Percentiles rank a stretch among this genome's conserved stretches.
Evolutionary conservation across 2,329 filamentous ascomycete species (phyloP).

Genomic region (Sporothrix brunneoviolacea): DNA sequence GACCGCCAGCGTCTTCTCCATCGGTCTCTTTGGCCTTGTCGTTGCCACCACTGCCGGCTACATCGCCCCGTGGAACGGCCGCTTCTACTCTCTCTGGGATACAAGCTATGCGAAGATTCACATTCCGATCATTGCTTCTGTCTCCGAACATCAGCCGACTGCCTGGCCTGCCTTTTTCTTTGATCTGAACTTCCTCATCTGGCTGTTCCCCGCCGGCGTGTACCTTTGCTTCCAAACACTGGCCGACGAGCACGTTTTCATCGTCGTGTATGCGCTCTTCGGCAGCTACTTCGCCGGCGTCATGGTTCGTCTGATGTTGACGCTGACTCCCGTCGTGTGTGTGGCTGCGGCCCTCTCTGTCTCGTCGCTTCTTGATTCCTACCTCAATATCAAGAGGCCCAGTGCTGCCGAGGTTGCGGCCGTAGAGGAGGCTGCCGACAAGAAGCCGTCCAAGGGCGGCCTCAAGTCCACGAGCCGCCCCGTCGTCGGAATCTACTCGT

Average conservation of each 20-base stretch:
- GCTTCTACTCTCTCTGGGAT: slow-evolving; percentile 99
- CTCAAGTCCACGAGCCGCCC: slow-evolving; percentile 68
- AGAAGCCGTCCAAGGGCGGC: slow-evolving; percentile 45
- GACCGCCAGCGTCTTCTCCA: slow-evolving; percentile 65
- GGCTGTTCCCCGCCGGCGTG: slow-evolving; percentile 76
- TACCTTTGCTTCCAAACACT: slow-evolving; percentile 96
- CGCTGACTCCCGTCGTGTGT: slow-evolving; percentile 91
- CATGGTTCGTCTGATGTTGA: slow-evolving; percentile 99
- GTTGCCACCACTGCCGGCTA: slow-evolving; percentile 78
- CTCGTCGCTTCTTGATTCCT: slow-evolving; percentile 83
- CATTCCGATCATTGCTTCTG: slow-evolving; percentile 98
- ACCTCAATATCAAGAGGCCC: slow-evolving; percentile 62
- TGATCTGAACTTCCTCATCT: slow-evolving; percentile 95
- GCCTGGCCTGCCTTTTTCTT: slow-evolving; percentile 99
- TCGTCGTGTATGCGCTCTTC: slow-evolving; percentile 94
- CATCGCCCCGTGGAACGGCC: slow-evolving; percentile 94
- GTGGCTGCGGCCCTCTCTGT: slow-evolving; percentile 84
- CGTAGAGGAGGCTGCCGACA: slow-evolving; percentile 40
- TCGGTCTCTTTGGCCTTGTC: slow-evolving; percentile 74
- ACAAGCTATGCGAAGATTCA: slow-evolving; percentile 98
- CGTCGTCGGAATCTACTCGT: slow-evolving; percentile 74
- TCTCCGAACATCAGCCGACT: slow-evolving; percentile 97
- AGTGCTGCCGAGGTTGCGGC: slow-evolving; percentile 39
- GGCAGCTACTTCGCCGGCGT: slow-evolving; percentile 98
- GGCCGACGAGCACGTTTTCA: slow-evolving; percentile 93